Percentiles rank a stretch among this genome's conserved stretches.
These are phyloP conservation scores for Penicillium samsonianum DNA, from an alignment of 495 filamentous ascomycete genomes.

Conservation along the genomic window DNA sequence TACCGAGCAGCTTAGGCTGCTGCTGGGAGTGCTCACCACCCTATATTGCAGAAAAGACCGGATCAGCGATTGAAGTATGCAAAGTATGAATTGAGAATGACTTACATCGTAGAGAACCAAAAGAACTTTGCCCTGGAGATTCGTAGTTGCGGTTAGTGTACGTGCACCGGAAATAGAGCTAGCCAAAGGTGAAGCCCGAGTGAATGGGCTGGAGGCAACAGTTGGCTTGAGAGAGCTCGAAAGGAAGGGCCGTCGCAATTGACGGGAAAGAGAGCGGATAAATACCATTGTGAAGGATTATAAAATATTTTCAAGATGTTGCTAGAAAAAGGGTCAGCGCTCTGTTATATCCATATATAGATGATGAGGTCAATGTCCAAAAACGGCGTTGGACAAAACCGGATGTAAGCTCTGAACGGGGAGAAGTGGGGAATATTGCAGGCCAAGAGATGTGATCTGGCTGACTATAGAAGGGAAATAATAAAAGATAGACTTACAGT, in stretches of 20 bases:
- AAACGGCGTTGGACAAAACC: constrained; percentile 26
- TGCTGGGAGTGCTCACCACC: constrained; percentile 69
- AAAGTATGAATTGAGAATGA: constrained; percentile 14
- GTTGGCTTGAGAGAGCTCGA: constrained; percentile 33
- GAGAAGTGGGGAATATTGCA: constrained; percentile 24
- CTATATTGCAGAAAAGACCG: constrained; percentile 35
- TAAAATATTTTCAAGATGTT: constrained; percentile 15
- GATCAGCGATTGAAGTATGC: constrained; percentile 17
- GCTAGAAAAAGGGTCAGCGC: constrained; percentile 18
- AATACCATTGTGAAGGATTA: constrained; percentile 67
- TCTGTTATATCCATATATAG: not conserved
- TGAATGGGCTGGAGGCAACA: constrained; percentile 22
- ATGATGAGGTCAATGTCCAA: constrained; percentile 22
- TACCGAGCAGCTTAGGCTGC: constrained; percentile 85
- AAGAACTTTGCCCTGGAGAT: constrained; percentile 70
- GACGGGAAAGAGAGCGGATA: constrained; percentile 59
- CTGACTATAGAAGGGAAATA: not conserved
- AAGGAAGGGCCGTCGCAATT: constrained; percentile 58
- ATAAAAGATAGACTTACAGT: not conserved
- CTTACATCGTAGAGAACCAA: constrained; percentile 76
- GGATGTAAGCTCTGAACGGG: constrained; percentile 7
- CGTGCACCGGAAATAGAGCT: constrained; percentile 43
- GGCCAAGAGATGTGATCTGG: not conserved
- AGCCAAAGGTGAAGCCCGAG: constrained; percentile 35
- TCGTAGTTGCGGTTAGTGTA: constrained; percentile 58